phyloP scores from a whole-genome alignment of 352 stramenopile genomes.

The Phytopythium helicoides region DNA sequence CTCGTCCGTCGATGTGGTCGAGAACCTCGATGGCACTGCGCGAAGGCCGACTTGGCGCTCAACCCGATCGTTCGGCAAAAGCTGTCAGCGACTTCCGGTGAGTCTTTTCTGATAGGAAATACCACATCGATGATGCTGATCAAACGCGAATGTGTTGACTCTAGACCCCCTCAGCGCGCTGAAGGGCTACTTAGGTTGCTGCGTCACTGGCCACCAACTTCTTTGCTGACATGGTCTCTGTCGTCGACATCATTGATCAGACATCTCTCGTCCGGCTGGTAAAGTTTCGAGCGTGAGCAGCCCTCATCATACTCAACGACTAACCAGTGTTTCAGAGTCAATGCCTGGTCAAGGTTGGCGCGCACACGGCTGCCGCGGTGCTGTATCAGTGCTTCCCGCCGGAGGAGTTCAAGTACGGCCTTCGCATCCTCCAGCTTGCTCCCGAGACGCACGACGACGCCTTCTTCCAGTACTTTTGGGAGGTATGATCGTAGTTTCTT shows the following conservation, averaged over 20 bases:
- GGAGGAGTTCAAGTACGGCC: conserved; percentile 79
- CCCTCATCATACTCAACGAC: neutral
- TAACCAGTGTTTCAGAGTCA: conserved; percentile 48
- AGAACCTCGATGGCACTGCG: conserved; percentile 81
- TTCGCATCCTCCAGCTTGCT: conserved; percentile 73
- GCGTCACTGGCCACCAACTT: conserved; percentile 82
- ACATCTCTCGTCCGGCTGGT: conserved; percentile 81
- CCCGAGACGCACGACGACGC: conserved; percentile 65
- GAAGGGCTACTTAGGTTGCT: conserved; percentile 69
- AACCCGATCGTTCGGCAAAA: conserved; percentile 75
- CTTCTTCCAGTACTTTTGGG: conserved; percentile 89
- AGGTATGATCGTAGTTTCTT: conserved; percentile 33
- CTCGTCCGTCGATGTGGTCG: conserved; percentile 58
- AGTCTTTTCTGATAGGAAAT: conserved; percentile 3
- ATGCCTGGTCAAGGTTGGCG: conserved; percentile 80
- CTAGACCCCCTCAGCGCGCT: conserved; percentile 72
- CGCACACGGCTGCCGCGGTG: conserved; percentile 76
- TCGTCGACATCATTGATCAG: conserved; percentile 81
- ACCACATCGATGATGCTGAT: conserved; percentile 3
- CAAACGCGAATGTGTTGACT: conserved; percentile 6
- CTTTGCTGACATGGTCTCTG: conserved; percentile 65
- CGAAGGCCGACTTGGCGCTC: conserved; percentile 59
- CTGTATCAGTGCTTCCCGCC: conserved; percentile 81
- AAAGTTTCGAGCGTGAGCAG: neutral
- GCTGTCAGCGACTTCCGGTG: conserved; percentile 54